Conservation (phyloP, 2,329 filamentous ascomycete genomes). For the Exophiala lecanii-corni region DNA sequence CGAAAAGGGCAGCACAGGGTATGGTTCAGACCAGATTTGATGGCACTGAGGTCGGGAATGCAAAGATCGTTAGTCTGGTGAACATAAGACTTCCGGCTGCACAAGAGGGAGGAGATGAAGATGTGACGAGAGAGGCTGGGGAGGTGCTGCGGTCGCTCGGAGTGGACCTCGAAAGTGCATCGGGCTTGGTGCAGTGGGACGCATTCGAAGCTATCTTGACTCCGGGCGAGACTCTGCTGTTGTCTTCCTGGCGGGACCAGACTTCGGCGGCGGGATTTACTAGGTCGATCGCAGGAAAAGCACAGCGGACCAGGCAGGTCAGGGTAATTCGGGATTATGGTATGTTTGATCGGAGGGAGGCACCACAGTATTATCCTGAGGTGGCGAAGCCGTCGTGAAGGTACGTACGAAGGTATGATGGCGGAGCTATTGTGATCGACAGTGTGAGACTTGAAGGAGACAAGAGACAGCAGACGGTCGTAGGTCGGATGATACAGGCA, state of each 20-base stretch:
- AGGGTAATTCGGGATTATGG: constrained; percentile 4
- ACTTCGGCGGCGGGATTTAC: not conserved
- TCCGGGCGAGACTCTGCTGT: constrained; percentile 4
- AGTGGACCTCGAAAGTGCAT: not conserved
- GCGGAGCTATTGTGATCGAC: not conserved
- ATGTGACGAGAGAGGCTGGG: not conserved
- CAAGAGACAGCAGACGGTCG: too few species aligned
- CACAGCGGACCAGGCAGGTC: constrained; percentile 2
- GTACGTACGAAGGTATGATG: not conserved
- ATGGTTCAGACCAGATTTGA: not conserved
- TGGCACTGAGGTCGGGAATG: constrained; percentile 4
- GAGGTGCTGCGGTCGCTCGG: not conserved
- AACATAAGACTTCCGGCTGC: not conserved
- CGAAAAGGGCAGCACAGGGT: not conserved
- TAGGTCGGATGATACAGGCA: not conserved
- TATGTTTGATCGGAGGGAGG: constrained; percentile 4
- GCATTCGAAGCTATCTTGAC: constrained; percentile 8
- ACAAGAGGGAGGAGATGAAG: not conserved
- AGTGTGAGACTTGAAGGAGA: not conserved
- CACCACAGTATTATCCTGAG: constrained; percentile 9
- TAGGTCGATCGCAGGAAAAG: not conserved
- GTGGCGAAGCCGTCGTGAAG: not conserved
- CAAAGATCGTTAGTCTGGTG: constrained; percentile 3
- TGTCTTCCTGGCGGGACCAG: constrained; percentile 3
- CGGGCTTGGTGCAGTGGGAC: constrained; percentile 6